Conservation (phyloP, 2,329 filamentous ascomycete genomes). For the Aureobasidium subglaciale region DNA sequence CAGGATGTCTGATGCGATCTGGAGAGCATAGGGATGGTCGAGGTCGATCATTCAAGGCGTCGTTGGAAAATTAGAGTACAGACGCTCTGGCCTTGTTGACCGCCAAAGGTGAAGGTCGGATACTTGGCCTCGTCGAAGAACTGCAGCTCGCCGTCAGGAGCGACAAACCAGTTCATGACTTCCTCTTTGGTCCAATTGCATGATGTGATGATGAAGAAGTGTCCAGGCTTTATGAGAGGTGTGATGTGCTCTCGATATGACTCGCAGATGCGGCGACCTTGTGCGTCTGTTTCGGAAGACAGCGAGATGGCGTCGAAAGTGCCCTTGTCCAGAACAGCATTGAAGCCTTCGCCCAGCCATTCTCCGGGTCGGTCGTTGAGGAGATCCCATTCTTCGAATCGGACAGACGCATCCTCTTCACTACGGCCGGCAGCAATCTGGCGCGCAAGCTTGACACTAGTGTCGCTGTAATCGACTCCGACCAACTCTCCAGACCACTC, state of each 20-base stretch:
- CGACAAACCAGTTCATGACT: constrained; percentile 69
- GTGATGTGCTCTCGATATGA: constrained; percentile 65
- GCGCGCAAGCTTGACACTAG: constrained; percentile 66
- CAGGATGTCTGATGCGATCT: constrained; percentile 89
- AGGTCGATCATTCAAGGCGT: not conserved
- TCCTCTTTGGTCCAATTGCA: constrained; percentile 98
- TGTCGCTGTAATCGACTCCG: constrained; percentile 79
- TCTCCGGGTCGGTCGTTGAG: constrained; percentile 36
- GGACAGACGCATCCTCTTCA: constrained; percentile 28
- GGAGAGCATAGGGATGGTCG: constrained; percentile 40
- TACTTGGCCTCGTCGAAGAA: constrained; percentile 68
- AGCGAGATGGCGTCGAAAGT: constrained; percentile 94
- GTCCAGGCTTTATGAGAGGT: constrained; percentile 60
- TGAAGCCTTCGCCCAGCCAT: constrained; percentile 65
- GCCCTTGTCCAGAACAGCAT: constrained; percentile 93
- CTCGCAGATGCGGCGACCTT: constrained; percentile 60
- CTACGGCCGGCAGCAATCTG: constrained; percentile 42
- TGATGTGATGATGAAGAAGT: constrained; percentile 79
- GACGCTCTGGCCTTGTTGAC: constrained; percentile 79
- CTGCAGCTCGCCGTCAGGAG: constrained; percentile 42
- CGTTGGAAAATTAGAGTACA: constrained; percentile 72
- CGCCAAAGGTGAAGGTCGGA: constrained; percentile 81
- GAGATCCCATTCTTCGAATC: constrained; percentile 49
- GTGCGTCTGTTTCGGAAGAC: constrained; percentile 46
- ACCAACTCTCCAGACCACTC: constrained; percentile 65